Percentiles rank a stretch among this genome's conserved stretches.
These are phyloP conservation scores for Hyaloscypha hepaticicola DNA, from an alignment of 495 filamentous ascomycete genomes.

Conservation along the genomic window DNA sequence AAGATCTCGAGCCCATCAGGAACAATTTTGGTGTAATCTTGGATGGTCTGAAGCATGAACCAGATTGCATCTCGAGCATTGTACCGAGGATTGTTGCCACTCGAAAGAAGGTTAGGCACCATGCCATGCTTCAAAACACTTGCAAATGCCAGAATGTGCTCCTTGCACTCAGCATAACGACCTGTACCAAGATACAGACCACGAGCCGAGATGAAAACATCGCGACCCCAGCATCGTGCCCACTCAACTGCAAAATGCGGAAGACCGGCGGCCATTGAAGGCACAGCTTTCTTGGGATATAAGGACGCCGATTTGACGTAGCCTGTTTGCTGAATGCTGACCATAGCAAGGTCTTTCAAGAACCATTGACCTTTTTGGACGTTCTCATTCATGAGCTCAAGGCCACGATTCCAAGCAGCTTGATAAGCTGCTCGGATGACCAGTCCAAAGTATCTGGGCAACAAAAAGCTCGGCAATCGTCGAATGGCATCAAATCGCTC, in stretches of 20 bases:
- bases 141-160: slow-evolving; percentile 94
- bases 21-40: slow-evolving; percentile 85
- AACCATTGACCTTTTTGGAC: slow-evolving; percentile 81
- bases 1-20: slow-evolving; percentile 76
- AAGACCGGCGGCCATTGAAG: slow-evolving; percentile 87
- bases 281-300: slow-evolving; percentile 79
- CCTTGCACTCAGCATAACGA: slow-evolving; percentile 80
- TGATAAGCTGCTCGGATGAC: slow-evolving; percentile 83
- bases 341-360: slow-evolving; percentile 80
- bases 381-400: slow-evolving; percentile 75
- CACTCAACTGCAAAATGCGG: slow-evolving; percentile 94
- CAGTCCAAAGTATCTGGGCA: slow-evolving; percentile 91
- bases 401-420: slow-evolving; percentile 72
- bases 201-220: slow-evolving; percentile 93
- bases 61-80: slow-evolving; percentile 95
- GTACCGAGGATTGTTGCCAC: slow-evolving; percentile 87
- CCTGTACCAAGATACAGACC: slow-evolving; percentile 88
- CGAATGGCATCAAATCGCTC: slow-evolving; percentile 82
- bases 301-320: slow-evolving; percentile 86
- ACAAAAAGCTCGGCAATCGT: slow-evolving; percentile 79
- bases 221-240: slow-evolving; percentile 96
- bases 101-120: slow-evolving; percentile 92
- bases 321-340: slow-evolving; percentile 86
- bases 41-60: slow-evolving; percentile 94
- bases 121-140: slow-evolving; percentile 98